These are phyloP conservation scores for Stellera chamaejasme DNA, from an alignment of 345 rosid species.

Conservation along the genomic window DNA sequence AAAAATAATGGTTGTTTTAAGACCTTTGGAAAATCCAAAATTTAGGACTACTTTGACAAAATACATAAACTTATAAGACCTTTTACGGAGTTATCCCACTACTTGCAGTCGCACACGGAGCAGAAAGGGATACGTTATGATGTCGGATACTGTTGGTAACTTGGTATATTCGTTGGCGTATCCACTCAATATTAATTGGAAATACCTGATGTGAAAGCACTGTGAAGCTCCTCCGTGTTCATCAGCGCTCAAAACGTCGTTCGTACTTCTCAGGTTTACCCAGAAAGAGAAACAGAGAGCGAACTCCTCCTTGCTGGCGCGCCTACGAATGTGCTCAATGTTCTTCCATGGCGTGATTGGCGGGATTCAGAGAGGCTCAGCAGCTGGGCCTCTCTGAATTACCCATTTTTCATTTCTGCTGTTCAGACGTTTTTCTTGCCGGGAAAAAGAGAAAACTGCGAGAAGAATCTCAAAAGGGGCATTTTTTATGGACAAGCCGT, in stretches of 20 bases:
- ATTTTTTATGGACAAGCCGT: slow-evolving; percentile 6
- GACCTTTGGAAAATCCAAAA: no score
- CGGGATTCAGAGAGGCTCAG: slow-evolving; percentile 41
- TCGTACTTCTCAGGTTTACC: background rate
- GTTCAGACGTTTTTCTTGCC: slow-evolving; percentile 13
- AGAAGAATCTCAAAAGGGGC: slow-evolving; percentile 2
- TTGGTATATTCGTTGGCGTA: slow-evolving; percentile 38
- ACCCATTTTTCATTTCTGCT: slow-evolving; percentile 7
- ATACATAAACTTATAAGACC: no score
- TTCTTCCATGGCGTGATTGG: slow-evolving; percentile 45
- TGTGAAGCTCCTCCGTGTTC: background rate
- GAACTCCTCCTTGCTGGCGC: background rate
- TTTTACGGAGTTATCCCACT: no score
- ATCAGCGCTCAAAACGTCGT: background rate
- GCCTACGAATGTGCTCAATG: slow-evolving; percentile 38
- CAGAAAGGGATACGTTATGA: slow-evolving; percentile 2
- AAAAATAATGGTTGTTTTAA: no score
- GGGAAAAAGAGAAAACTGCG: slow-evolving; percentile 12
- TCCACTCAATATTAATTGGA: slow-evolving; percentile 12
- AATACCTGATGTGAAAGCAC: slow-evolving; percentile 17
- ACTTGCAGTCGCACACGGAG: no score
- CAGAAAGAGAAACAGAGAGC: no score
- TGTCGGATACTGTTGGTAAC: slow-evolving; percentile 42
- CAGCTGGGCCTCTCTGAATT: slow-evolving; percentile 39
- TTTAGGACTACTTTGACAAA: no score